Evolutionary conservation across 768 basidiomycete genomes (phyloP), one percentile per base, ranked within the genome.

Genomic region (Chalciporus sphaerocephalus): DNA sequence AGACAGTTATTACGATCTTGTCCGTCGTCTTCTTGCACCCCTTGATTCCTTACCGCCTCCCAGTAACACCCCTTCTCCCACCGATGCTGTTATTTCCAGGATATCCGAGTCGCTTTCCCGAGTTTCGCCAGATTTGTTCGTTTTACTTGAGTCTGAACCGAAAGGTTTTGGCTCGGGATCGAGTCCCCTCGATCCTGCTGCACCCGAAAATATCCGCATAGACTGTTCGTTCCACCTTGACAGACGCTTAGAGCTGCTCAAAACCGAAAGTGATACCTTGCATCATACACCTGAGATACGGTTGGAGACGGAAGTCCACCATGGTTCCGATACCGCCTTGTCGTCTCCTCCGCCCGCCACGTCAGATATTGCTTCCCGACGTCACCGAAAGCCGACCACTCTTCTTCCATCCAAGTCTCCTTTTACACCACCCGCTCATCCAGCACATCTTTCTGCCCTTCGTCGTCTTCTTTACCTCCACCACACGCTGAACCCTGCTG

Each of bases 381-480:
- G 46, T 13, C 55, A 54, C 41, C 51, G 47, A 51, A 58, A 64
- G 17, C 69, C 71, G 5, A 74, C 67, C 17, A 77, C 78, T 1
- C 56, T 82, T 22, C 60, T 79, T 10, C 61, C 73, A 16, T 76
- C 79, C 12, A 73, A 73, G 39, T 54, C 72, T 4, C 71, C 71
- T 47, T 64, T 65, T 21, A 62, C 73, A 21, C 69, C 73, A 4
- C 70, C 69, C 23, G 75, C 74, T 16, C 83, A 87, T 55, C 75
- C 70, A 12, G 73, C 66, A 42, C 87, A 88, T 56, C 67, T 73
- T 15, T 78, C 83, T 7, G 78, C 83, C 1, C 69, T 90, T 36
- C 66, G 85, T 18, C 81, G 88, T 30, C 66, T 91, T 24, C 68
- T 89, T 15, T 91, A 85, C 61, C 57, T 89, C 17, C 87, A 90